These are phyloP conservation scores for Arthrobotrys pseudoclavata DNA, from an alignment of 2,329 filamentous ascomycete genomes.

Conservation along the genomic window DNA sequence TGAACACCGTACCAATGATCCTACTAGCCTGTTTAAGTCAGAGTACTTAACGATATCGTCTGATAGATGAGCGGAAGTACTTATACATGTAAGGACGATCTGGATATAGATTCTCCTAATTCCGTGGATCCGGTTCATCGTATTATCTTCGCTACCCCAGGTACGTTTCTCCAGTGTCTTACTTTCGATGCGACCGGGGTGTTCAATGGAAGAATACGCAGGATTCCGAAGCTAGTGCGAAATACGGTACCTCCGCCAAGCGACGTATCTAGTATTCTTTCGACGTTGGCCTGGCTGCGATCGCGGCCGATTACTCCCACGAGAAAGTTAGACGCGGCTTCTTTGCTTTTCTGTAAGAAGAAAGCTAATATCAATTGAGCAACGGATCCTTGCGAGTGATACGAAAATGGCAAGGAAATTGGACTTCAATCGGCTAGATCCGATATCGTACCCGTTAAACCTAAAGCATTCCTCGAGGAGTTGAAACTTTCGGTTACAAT, in stretches of 20 bases:
- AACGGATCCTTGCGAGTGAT: not conserved
- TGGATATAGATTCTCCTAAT: no score
- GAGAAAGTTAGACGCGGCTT: conserved; percentile 4
- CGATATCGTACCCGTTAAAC: not conserved
- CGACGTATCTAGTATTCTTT: not conserved
- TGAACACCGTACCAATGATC: no score
- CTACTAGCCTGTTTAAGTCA: no score
- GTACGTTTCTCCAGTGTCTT: not conserved
- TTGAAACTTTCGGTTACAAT: no score
- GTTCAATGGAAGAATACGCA: not conserved
- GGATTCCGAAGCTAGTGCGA: not conserved
- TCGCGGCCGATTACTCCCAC: no score
- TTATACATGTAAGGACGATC: no score
- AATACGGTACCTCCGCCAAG: no score
- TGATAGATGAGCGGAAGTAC: no score
- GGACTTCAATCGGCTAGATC: not conserved
- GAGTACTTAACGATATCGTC: no score
- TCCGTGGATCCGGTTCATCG: no score
- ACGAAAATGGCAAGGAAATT: not conserved
- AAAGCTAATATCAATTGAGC: not conserved
- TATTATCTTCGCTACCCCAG: not conserved
- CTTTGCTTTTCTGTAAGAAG: not conserved
- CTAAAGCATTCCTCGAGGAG: not conserved
- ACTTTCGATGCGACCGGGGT: not conserved
- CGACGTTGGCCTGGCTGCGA: no score